phyloP scores from a whole-genome alignment of 129 eudicot species.

The Lonicera japonica region DNA sequence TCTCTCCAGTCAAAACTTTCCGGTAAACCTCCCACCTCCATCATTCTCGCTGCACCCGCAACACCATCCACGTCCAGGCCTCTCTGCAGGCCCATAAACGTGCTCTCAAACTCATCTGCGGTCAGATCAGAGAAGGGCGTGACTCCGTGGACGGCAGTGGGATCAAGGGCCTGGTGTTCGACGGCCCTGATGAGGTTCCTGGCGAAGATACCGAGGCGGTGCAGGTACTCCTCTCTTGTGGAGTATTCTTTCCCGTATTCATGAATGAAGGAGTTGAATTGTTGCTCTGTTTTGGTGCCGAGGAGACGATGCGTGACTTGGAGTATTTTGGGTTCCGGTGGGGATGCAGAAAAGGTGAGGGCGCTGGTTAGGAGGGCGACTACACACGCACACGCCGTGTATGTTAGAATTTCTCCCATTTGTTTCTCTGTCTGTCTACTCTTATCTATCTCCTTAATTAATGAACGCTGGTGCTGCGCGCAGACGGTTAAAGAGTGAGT shows the following conservation, averaged over 20 bases:
- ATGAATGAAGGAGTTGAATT: constrained; percentile 48
- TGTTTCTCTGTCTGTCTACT: too few relatives aligned
- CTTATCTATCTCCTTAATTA: too few relatives aligned
- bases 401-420: constrained; percentile 28
- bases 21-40: constrained; percentile 63
- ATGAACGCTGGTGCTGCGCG: too few relatives aligned
- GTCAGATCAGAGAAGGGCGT: constrained; percentile 72
- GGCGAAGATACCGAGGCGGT: constrained; percentile 72
- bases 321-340: constrained; percentile 29
- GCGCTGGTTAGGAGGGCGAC: constrained; percentile 12
- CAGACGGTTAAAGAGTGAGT: too few relatives aligned
- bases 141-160: constrained; percentile 80
- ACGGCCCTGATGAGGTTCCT: constrained; percentile 61
- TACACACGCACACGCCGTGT: too few relatives aligned
- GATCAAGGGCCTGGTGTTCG: constrained; percentile 87
- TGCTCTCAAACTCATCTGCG: constrained; percentile 58
- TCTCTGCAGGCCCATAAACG: constrained; percentile 54
- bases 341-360: constrained; percentile 40
- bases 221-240: constrained; percentile 68
- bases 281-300: constrained; percentile 25
- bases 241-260: constrained; percentile 57
- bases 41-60: constrained; percentile 23
- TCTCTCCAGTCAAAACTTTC: constrained; percentile 87
- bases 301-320: constrained; percentile 48
- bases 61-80: constrained; percentile 29